Percentiles rank a stretch among this genome's conserved stretches.
Conservation (phyloP, 2,329 filamentous ascomycete species). For the Verticillium klebahnii region DNA sequence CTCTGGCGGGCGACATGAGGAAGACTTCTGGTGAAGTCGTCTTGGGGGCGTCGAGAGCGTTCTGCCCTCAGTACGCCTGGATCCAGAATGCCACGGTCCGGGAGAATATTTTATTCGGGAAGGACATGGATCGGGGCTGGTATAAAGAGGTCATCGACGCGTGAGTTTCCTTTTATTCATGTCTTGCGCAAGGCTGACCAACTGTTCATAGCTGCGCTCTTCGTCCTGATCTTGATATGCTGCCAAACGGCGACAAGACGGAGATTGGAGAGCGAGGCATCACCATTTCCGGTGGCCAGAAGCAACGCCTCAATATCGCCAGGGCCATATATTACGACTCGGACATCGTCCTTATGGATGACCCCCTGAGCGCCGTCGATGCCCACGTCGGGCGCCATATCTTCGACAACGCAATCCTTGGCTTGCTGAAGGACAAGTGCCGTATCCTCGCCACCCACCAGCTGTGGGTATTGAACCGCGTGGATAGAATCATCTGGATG, state of each 20-base stretch:
- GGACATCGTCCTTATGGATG: constrained; percentile 65
- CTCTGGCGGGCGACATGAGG: constrained; percentile 91
- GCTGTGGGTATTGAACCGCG: constrained; percentile 84
- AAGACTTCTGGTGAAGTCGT: constrained; percentile 69
- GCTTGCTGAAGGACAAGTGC: constrained; percentile 82
- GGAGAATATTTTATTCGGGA: constrained; percentile 90
- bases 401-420: constrained; percentile 91
- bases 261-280: constrained; percentile 96
- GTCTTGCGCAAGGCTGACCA: constrained; percentile 7
- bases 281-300: constrained; percentile 91
- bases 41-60: constrained; percentile 76
- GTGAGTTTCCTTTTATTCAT: constrained; percentile 31
- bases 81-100: constrained; percentile 87
- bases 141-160: constrained; percentile 80
- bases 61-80: constrained; percentile 97
- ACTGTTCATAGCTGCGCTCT: constrained; percentile 63
- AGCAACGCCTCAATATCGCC: constrained; percentile 92
- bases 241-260: constrained; percentile 83
- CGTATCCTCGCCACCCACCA: constrained; percentile 92
- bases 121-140: constrained; percentile 69
- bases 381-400: constrained; percentile 70
- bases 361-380: constrained; percentile 65
- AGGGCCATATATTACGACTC: constrained; percentile 69
- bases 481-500: constrained; percentile 91
- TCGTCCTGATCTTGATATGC: constrained; percentile 80